Conservation (phyloP, 306 rosid genomes). For the Adenanthera pavonina region DNA sequence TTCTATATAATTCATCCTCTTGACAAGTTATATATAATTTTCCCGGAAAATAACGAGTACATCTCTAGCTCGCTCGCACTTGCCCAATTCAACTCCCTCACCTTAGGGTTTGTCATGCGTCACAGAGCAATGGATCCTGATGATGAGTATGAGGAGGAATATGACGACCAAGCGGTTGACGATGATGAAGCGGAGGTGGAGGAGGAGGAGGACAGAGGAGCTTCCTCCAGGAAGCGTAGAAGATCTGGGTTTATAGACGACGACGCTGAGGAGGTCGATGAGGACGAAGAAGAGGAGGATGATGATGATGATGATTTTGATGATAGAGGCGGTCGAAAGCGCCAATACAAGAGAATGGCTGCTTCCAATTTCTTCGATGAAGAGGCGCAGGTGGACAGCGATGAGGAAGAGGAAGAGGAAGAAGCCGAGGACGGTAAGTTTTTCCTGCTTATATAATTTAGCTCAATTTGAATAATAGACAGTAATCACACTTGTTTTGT, state of each 20-base stretch:
- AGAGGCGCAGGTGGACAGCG: slow-evolving; percentile 79
- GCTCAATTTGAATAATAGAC: slow-evolving; percentile 5
- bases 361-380: slow-evolving; percentile 73
- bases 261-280: slow-evolving; percentile 84
- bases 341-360: slow-evolving; percentile 48
- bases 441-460: neutral
- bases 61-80: too few relatives aligned
- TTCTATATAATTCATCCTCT: too few relatives aligned
- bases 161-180: slow-evolving; percentile 63
- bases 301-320: slow-evolving; percentile 60
- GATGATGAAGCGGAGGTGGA: slow-evolving; percentile 66
- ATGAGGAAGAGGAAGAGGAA: slow-evolving; percentile 93
- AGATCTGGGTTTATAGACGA: slow-evolving; percentile 74
- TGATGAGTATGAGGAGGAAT: slow-evolving; percentile 62
- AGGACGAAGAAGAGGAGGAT: slow-evolving; percentile 70
- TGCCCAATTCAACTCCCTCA: too few relatives aligned
- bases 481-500: neutral
- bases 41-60: too few relatives aligned
- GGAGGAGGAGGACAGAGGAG: slow-evolving; percentile 63
- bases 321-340: slow-evolving; percentile 46
- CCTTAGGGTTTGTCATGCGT: slow-evolving; percentile 43
- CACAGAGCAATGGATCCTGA: slow-evolving; percentile 72
- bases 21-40: too few relatives aligned
- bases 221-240: slow-evolving; percentile 58
- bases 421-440: slow-evolving; percentile 87